Percentiles rank a stretch among this genome's conserved stretches.
phyloP scores from a whole-genome alignment of 1,284 basidiomycete genomes.

The Taiwanofungus camphoratus region DNA sequence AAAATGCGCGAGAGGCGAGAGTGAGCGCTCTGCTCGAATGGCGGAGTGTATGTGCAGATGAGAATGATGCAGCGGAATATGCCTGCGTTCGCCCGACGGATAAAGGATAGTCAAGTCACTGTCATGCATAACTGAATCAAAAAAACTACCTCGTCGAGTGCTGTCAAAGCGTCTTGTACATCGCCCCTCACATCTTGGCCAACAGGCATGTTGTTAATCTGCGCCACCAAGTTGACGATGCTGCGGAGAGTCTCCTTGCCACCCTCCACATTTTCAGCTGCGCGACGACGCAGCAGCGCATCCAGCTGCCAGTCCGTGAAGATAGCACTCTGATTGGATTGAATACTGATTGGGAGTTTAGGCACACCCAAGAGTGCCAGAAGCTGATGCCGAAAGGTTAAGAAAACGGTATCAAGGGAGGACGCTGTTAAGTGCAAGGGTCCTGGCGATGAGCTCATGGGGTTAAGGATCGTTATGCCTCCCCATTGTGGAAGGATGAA shows the following conservation, averaged over 20 bases:
- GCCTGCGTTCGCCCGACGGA: slow-evolving; percentile 30
- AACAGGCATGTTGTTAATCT: slow-evolving; percentile 89
- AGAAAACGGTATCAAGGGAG: slow-evolving; percentile 55
- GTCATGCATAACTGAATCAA: slow-evolving; percentile 2
- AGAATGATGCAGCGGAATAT: slow-evolving; percentile 34
- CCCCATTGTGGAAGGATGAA: slow-evolving; percentile 98
- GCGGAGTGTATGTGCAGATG: slow-evolving; percentile 45
- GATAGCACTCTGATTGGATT: slow-evolving; percentile 17
- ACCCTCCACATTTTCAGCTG: slow-evolving; percentile 62
- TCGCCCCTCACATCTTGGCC: slow-evolving; percentile 69
- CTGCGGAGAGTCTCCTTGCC: slow-evolving; percentile 74
- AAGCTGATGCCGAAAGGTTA: slow-evolving; percentile 73
- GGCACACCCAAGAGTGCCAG: slow-evolving; percentile 77
- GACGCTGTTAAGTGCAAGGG: slow-evolving; percentile 39
- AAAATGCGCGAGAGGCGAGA: slow-evolving; percentile 87
- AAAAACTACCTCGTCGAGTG: slow-evolving; percentile 61
- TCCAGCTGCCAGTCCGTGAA: slow-evolving; percentile 78
- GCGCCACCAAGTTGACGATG: slow-evolving; percentile 76
- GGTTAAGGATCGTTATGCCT: slow-evolving; percentile 79
- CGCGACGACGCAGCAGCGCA: slow-evolving; percentile 66
- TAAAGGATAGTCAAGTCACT: background rate
- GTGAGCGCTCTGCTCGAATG: slow-evolving; percentile 64
- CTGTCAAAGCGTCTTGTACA: slow-evolving; percentile 61
- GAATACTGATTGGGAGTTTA: slow-evolving; percentile 43
- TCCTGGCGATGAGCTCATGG: slow-evolving; percentile 25